phyloP scores from a whole-genome alignment of 768 basidiomycete species.

The Kwoniella newhampshirensis region DNA sequence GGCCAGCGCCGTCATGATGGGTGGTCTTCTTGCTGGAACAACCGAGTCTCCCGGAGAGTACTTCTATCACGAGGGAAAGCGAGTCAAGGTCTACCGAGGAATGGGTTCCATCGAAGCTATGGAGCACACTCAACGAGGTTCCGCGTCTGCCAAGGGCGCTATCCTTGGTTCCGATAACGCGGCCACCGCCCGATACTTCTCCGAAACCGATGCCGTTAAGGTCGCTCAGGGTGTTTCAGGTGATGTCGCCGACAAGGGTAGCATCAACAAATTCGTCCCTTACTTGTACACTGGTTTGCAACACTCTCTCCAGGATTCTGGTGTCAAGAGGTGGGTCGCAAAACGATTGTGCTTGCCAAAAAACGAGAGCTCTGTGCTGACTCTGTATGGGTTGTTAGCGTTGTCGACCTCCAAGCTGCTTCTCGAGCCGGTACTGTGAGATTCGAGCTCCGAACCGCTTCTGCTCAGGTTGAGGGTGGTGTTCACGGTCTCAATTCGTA shows the following conservation, averaged over 20 bases:
- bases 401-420: slow-evolving; percentile 66
- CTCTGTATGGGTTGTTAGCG: slow-evolving; percentile 40
- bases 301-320: slow-evolving; percentile 92
- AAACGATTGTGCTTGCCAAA: too few species aligned
- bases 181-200: slow-evolving; percentile 93
- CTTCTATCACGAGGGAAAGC: slow-evolving; percentile 98
- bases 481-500: slow-evolving; percentile 94
- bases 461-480: slow-evolving; percentile 92
- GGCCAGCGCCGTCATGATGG: slow-evolving; percentile 98
- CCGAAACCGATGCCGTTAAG: slow-evolving; percentile 86
- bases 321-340: slow-evolving; percentile 60
- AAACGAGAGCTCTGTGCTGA: background rate
- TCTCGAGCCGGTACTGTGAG: slow-evolving; percentile 69
- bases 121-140: slow-evolving; percentile 57
- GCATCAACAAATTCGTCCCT: slow-evolving; percentile 86
- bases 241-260: slow-evolving; percentile 96
- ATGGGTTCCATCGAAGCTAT: slow-evolving; percentile 81
- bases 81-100: slow-evolving; percentile 96
- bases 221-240: slow-evolving; percentile 84
- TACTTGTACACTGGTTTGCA: slow-evolving; percentile 60
- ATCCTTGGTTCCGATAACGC: slow-evolving; percentile 68
- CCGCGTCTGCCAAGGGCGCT: slow-evolving; percentile 27
- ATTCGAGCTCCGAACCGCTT: slow-evolving; percentile 90
- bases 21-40: slow-evolving; percentile 89
- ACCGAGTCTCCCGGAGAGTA: slow-evolving; percentile 98